Percentiles rank a stretch among this genome's conserved stretches.
Evolutionary conservation across 1,284 basidiomycete genomes (phyloP).

Genomic region (Sparassis latifolia): DNA sequence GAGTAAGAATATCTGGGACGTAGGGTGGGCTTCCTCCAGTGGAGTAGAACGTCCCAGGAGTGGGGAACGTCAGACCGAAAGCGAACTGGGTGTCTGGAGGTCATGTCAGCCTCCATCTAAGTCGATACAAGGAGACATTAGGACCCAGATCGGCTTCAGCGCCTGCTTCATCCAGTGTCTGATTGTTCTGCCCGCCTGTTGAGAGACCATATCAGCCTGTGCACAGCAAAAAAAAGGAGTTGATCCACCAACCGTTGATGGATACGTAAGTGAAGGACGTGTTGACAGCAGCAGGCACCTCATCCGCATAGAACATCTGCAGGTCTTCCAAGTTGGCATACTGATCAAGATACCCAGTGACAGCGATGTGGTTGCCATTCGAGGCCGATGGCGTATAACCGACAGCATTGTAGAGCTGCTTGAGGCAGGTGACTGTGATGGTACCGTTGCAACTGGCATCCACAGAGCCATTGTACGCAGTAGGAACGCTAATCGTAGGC

Average conservation of each 20-base stretch:
- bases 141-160: slow-evolving; percentile 56
- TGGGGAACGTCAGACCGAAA: slow-evolving; percentile 49
- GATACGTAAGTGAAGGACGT: slow-evolving; percentile 40
- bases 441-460: slow-evolving; percentile 44
- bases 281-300: slow-evolving; percentile 24
- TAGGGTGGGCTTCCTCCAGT: slow-evolving; percentile 58
- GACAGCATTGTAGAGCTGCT: slow-evolving; percentile 48
- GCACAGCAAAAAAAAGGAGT: slow-evolving; percentile 1
- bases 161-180: slow-evolving; percentile 47
- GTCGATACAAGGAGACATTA: background rate
- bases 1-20: slow-evolving; percentile 35
- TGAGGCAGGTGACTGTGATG: slow-evolving; percentile 53
- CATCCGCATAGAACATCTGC: slow-evolving; percentile 28
- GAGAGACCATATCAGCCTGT: background rate
- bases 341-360: slow-evolving; percentile 54
- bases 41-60: slow-evolving; percentile 49
- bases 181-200: slow-evolving; percentile 52
- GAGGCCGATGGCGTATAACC: slow-evolving; percentile 40
- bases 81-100: slow-evolving; percentile 54
- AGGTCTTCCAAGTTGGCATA: slow-evolving; percentile 50
- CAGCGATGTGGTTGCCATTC: slow-evolving; percentile 44
- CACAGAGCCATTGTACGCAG: slow-evolving; percentile 33
- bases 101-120: background rate
- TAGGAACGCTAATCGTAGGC: slow-evolving; percentile 21
- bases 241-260: slow-evolving; percentile 22